Evolutionary conservation across 176 grass and related monocot species (phyloP), one percentile per base, ranked within the genome.

Genomic region (Echinochloa phyllopogon): DNA sequence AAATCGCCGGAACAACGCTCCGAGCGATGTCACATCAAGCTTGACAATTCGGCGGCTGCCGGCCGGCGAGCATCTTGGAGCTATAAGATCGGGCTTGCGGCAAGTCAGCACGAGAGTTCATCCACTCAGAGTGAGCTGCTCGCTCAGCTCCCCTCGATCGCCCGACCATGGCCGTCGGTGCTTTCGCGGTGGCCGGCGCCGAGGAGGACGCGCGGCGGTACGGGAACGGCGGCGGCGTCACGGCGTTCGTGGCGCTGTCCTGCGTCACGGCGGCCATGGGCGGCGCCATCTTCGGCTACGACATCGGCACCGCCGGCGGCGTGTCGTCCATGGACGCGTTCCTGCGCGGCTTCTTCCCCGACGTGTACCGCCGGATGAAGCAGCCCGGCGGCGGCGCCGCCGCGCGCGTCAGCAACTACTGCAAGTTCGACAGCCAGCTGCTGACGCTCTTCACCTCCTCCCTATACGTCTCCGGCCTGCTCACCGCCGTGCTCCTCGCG

Each of bases 401-500:
- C 42, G 59, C 24, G 10, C 53, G 43, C 8, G 87, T 90, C 39
- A 95, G 88, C 83, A 95, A 95, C 65, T 95, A 95, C 81, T 95
- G 93, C 82, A 77, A 81, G 57, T 95, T 92, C 53, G 64, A 95
- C 62, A 92, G 90, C 87, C 93, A 95, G 83, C 82, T 90, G 13
- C 80, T 95, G 18, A 88, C 87, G 92, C 77, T 97, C 91, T 92
- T 96, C 88, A 96, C 91, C 3, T 96, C 94, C 5, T 96, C 94
- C 1, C 85, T 97, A 40, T 97, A 97, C 65, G 11, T 89, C 33
- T 45, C 89, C 0, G 92, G 92, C 6, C 87, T 92, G 13, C 73
- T 94, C 51, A 81, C 92, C 33, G 75, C 84, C 0, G 41, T 85
- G 36, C 80, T 94, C 29, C 56, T 94, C 36, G 65, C 92, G 5